Base-by-base conservation (phyloP, 176 grass and related monocot genomes). In the Hsuehochloa calcarea region DNA sequence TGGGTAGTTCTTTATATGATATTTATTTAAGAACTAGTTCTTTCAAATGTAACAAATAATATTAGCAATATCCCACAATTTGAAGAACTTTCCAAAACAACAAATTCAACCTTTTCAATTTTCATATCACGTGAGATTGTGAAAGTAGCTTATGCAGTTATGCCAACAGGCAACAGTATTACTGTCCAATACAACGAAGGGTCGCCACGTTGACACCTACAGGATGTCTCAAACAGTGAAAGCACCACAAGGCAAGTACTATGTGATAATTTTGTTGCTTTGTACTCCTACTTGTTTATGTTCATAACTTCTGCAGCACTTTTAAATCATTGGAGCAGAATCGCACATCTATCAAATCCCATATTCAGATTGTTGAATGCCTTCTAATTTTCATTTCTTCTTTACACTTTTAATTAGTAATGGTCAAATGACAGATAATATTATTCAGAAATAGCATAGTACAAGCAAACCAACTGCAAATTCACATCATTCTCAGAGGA, bases 161-260 rank as follows among this genome's bases (percentile, higher is more conserved):
- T 54, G 51, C 16, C 51, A 10, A 58, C 44, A 71, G 8, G 55
- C 10, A 69, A 81, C 12, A 25, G 19, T 77, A 80, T 65, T 60
- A 74, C 45, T 74, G 46, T 72, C 46, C 50, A 81, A 80, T 60
- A 74, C 35, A 81, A 43, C 6, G 14, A 80, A 86, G n/a, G 9
- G n/a, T 22, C 22, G 68, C 76, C 68, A 72, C 43, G 22, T 80
- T 64, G 54, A 79, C 55, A 72, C 77, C 55, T 80, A n/a, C 59
- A 74, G 44, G 59, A 35, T 72, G 54, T 80, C 68, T 38, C 11
- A 52, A 80, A 66, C 68, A 74, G 77, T 74, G 77, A 80, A 87
- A 80, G 85, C 58, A 45, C 69, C 23, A 1, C 22, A 27, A 16
- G 69, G 52, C 77, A 51, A 34, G 45, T 70, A 44, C 67, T 72